Evolutionary conservation across 768 basidiomycete species (phyloP).

Genomic region (Trametes meyenii): DNA sequence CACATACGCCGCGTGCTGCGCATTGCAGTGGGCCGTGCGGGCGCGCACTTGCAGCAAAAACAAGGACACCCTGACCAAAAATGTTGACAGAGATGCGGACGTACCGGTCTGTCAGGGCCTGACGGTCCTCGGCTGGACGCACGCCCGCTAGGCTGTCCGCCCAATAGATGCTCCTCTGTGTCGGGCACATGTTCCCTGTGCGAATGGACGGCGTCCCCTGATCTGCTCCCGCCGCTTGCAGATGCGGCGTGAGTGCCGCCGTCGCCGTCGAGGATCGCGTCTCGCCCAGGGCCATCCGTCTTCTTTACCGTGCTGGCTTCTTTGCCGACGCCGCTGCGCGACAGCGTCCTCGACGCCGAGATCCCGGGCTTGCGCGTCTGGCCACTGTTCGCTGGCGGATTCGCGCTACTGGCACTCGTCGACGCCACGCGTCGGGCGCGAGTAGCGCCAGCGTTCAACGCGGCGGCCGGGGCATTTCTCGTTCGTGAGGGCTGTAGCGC

Average conservation of each 20-base stretch:
- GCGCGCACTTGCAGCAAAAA: not conserved
- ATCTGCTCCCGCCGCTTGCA: slow-evolving; percentile 19
- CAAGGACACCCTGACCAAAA: not conserved
- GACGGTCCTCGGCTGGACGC: slow-evolving; percentile 5
- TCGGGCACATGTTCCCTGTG: slow-evolving; percentile 17
- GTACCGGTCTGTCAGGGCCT: slow-evolving; percentile 19
- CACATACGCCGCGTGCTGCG: not conserved
- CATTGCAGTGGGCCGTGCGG: not conserved
- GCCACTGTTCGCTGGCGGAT: slow-evolving; percentile 15
- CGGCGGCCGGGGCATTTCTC: slow-evolving; percentile 23
- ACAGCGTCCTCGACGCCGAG: slow-evolving; percentile 7
- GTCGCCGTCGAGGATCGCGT: not conserved
- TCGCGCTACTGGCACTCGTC: slow-evolving; percentile 16
- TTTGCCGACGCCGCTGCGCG: slow-evolving; percentile 8
- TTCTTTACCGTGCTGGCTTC: slow-evolving; percentile 5
- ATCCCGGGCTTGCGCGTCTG: slow-evolving; percentile 6
- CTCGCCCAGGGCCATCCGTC: not conserved
- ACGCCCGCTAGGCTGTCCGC: slow-evolving; percentile 6
- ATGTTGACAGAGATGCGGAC: slow-evolving; percentile 13
- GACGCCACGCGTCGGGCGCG: slow-evolving; percentile 18
- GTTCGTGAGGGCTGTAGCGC: slow-evolving; percentile 23
- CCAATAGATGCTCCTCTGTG: slow-evolving; percentile 14
- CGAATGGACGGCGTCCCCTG: slow-evolving; percentile 20
- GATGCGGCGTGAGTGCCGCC: slow-evolving; percentile 4
- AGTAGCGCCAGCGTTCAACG: slow-evolving; percentile 7